Base-by-base conservation (phyloP, 306 rosid species). In the Crotalaria pallida region DNA sequence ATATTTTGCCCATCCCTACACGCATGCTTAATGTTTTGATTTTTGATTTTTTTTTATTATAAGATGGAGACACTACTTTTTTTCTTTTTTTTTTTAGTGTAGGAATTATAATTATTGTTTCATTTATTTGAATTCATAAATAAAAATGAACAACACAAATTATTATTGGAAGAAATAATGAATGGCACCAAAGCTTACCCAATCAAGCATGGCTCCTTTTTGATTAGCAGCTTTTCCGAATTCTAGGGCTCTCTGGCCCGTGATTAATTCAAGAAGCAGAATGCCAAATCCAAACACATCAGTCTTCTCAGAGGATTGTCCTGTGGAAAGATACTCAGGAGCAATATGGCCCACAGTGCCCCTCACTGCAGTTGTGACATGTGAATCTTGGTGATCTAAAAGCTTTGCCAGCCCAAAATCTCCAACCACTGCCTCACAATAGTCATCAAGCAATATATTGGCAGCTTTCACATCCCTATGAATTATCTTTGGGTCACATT, bases 381-480 rank as follows among this genome's bases (percentile, higher is more conserved):
- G 98, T 48, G 98, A 89, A 71, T 90, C 98, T 83, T 88, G 86
- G 70, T 92, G 98, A 80, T 92, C 96, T 75, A 92, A 79, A 80
- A 90, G 98, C 83, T 92, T 92, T 65, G 98, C 98, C 85, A 92
- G 77, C 63, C 96, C 98, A 36, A 92, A 92, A 85, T 92, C 98
- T 53, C 98, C 98, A 11, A 92, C 98, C 6, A 90, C 96, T 40
- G 98, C 98, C 64, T 92, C 98, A 78, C 91, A 92, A 74, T 86
- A 85, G 69, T 92, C 96, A 57, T 92, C 98, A 23, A 92, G 96
- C 72, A 92, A 84, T 74, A 92, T 90, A 57, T 92, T 92, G 36
- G 98, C 98, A 44, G 98, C 98, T 73, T 92, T 92, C 52, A 92
- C 98, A 76, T 92, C 98, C 73, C 98, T 83, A 52, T 92, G 98